These are phyloP conservation scores for Ilex asprella DNA, from an alignment of 257 asterid species.

Conservation along the genomic window DNA sequence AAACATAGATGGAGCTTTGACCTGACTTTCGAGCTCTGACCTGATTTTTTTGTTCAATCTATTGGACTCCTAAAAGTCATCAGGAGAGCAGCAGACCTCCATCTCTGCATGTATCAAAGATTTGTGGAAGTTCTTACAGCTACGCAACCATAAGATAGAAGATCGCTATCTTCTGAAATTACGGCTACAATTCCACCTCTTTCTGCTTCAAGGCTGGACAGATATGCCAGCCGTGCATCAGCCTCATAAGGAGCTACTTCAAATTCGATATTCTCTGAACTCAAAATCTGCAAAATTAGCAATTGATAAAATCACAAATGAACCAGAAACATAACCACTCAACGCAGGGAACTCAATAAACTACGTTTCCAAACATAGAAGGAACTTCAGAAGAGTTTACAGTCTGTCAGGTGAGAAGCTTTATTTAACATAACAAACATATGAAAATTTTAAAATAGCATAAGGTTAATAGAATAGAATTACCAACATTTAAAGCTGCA, in stretches of 20 bases:
- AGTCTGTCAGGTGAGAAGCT: too few species aligned
- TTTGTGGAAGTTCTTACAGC: conserved; percentile 38
- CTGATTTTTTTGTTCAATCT: too few species aligned
- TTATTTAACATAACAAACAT: too few species aligned
- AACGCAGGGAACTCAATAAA: too few species aligned
- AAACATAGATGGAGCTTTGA: too few species aligned
- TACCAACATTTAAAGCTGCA: conserved; percentile 1
- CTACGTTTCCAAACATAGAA: too few species aligned
- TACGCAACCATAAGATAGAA: conserved; percentile 70
- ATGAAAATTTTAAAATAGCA: too few species aligned
- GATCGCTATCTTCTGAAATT: conserved; percentile 77
- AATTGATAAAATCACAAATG: too few species aligned
- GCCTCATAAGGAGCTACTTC: conserved; percentile 88
- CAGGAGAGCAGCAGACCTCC: conserved; percentile 5
- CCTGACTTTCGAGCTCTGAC: too few species aligned
- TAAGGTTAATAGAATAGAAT: too few species aligned
- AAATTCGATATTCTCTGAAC: conserved; percentile 60
- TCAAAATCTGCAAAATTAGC: conserved; percentile 41
- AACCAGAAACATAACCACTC: too few species aligned
- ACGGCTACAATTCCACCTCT: conserved; percentile 61
- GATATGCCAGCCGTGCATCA: conserved; percentile 77
- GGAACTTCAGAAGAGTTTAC: too few species aligned
- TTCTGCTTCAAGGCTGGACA: conserved; percentile 45
- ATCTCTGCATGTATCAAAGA: conserved; percentile 6
- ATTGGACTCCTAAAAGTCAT: neutral